These are phyloP conservation scores for Zygosaccharomyces kombuchaensis DNA, from an alignment of 805 yeast species.

Conservation along the genomic window DNA sequence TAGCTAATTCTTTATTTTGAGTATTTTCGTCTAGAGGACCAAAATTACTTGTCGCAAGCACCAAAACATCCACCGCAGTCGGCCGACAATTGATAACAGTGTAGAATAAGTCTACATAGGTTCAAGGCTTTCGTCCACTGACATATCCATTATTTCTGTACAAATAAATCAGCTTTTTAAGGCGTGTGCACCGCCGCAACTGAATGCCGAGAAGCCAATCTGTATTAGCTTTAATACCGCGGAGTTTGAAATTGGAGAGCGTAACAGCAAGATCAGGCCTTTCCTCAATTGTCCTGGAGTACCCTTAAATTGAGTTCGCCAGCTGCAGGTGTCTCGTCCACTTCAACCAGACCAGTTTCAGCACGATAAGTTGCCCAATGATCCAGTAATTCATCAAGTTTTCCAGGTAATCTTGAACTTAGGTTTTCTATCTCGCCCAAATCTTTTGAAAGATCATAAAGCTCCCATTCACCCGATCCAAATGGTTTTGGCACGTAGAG, in stretches of 20 bases:
- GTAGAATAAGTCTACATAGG: too few relatives aligned
- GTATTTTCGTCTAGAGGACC: too few relatives aligned
- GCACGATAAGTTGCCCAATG: slow-evolving; percentile 52
- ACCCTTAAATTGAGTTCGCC: slow-evolving; percentile 4
- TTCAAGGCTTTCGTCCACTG: too few relatives aligned
- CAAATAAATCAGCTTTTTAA: too few relatives aligned
- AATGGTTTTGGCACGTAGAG: slow-evolving; percentile 46
- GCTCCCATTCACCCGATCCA: slow-evolving; percentile 49
- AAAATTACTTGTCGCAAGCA: too few relatives aligned
- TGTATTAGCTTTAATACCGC: too few relatives aligned
- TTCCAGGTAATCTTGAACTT: slow-evolving; percentile 36
- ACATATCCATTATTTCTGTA: too few relatives aligned
- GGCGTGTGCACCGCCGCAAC: too few relatives aligned
- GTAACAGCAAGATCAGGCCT: background rate
- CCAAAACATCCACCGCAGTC: too few relatives aligned
- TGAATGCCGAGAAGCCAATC: too few relatives aligned
- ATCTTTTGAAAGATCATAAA: slow-evolving; percentile 41
- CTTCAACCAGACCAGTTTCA: slow-evolving; percentile 45
- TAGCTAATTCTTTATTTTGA: too few relatives aligned
- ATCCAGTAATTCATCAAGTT: slow-evolving; percentile 39
- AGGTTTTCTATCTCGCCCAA: slow-evolving; percentile 51
- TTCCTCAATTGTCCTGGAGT: background rate
- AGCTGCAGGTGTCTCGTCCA: slow-evolving; percentile 7
- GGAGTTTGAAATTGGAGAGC: background rate
- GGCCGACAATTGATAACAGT: too few relatives aligned